Evolutionary conservation across 2,329 filamentous ascomycete species (phyloP), one percentile per base, ranked within the genome.

Genomic region (Neofusicoccum sp.): DNA sequence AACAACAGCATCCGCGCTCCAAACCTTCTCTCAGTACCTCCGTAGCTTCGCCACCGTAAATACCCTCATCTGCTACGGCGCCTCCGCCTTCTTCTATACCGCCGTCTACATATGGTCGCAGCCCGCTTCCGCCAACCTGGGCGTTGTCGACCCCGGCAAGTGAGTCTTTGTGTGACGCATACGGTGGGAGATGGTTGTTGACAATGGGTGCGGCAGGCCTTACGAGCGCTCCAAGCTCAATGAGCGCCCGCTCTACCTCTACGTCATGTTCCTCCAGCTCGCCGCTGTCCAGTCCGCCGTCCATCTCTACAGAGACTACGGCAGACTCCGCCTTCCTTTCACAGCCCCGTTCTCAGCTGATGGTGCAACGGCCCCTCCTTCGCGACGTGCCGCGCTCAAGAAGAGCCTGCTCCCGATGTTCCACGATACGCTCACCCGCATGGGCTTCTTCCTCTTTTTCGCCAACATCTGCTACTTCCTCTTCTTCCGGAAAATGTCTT

Each of bases 211-310:
- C 11, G 8, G 22, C 28, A 56, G 50, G 31, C 72, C 79, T 9
- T 81, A 84, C 67, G 91, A 95, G 74, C 85, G 93, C 39, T 84
- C 89, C 22, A 84, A 87, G 59, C 78, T 97, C 64, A 98, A 98
- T 74, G 94, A 98, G 80, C 86, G 90, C 67, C 89, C 92, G 0
- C 84, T 98, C 31, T 95, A 93, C 73, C 81, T 97, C 56, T 87
- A 91, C 37, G 85, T 84, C 64, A 87, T 90, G 70, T 85, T 95
- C 67, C 72, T 88, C 3, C 75, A 88, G 0, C 82, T 95, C 47
- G 91, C 90, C 3, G 64, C 90, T 8, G 77, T 84, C n/a, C 91
- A 96, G 74, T 86, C 89, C 1, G 71, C 84, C 9, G 71, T 84
- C 36, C 93, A 97, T 73, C 80, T 96, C 14, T 87, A 84, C 72